These are phyloP conservation scores for Mycena latifolia DNA, from an alignment of 768 basidiomycete genomes.

Conservation along the genomic window DNA sequence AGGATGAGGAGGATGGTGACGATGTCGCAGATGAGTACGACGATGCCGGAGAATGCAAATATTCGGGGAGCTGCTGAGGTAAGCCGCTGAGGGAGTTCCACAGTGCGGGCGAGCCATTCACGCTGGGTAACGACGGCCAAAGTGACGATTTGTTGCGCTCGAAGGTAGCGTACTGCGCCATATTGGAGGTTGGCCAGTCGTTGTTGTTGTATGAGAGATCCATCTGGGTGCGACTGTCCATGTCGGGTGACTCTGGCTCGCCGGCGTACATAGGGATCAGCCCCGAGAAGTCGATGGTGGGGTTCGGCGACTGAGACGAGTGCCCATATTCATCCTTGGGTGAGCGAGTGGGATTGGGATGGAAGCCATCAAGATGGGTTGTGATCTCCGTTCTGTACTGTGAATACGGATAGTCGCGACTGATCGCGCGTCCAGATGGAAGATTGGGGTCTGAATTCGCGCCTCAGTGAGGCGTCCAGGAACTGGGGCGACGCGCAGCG, in stretches of 20 bases:
- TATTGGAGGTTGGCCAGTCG: neutral
- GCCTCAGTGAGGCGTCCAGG: too few relatives aligned
- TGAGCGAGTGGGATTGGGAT: neutral
- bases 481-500: accelerated
- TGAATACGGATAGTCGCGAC: neutral
- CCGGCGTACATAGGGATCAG: conserved; percentile 8
- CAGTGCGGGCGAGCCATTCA: neutral
- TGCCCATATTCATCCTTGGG: neutral
- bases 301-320: neutral
- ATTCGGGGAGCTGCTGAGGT: neutral
- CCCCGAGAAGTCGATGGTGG: conserved; percentile 11
- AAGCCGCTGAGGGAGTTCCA: neutral
- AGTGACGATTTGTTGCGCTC: neutral
- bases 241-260: neutral
- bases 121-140: neutral
- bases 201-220: neutral
- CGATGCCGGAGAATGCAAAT: neutral
- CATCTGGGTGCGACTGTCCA: neutral
- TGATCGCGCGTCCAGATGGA: neutral
- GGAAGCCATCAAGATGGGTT: neutral
- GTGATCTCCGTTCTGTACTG: neutral
- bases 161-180: conserved; percentile 3
- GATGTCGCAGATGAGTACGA: conserved; percentile 2
- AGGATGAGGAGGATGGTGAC: neutral
- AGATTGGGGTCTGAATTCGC: neutral